phyloP scores from a whole-genome alignment of 768 basidiomycete genomes.

The Galerina sulciceps region DNA sequence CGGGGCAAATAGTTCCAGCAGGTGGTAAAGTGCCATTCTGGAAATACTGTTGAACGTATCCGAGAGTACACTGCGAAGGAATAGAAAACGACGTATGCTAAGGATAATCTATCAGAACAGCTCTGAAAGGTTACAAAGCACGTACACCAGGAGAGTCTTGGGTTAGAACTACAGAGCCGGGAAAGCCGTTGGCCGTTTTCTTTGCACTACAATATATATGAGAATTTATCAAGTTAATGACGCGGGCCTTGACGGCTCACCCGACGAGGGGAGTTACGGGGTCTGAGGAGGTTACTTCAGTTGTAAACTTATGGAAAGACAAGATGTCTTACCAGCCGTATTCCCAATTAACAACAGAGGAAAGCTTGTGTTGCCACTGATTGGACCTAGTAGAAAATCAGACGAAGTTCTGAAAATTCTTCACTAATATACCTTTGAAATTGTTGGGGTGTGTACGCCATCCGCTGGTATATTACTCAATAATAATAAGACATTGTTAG shows the following conservation, averaged over 20 bases:
- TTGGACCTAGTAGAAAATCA: constrained; percentile 30
- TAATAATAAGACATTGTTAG: neutral
- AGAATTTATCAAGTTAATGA: neutral
- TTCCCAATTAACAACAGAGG: constrained; percentile 45
- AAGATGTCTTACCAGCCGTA: constrained; percentile 33
- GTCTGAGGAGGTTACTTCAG: constrained; percentile 17
- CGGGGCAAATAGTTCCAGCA: constrained; percentile 42
- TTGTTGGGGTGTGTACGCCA: constrained; percentile 6
- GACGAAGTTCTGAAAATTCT: neutral
- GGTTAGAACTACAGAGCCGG: constrained; percentile 42
- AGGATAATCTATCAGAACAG: neutral
- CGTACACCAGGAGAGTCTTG: constrained; percentile 46
- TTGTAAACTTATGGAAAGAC: neutral
- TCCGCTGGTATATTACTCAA: neutral
- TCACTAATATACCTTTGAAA: constrained; percentile 1
- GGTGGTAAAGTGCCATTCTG: constrained; percentile 41
- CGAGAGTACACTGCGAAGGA: constrained; percentile 36
- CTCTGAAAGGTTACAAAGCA: neutral
- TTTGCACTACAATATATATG: constrained; percentile 34
- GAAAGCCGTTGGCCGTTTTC: constrained; percentile 40
- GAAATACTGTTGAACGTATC: constrained; percentile 43
- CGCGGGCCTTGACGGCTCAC: constrained; percentile 16
- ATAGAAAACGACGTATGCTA: constrained; percentile 39
- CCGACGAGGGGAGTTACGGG: constrained; percentile 33
- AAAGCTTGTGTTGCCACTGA: constrained; percentile 40